Evolutionary conservation across 805 yeast species (phyloP), one percentile per base, ranked within the genome.

Genomic region (Yarrowia sp.): DNA sequence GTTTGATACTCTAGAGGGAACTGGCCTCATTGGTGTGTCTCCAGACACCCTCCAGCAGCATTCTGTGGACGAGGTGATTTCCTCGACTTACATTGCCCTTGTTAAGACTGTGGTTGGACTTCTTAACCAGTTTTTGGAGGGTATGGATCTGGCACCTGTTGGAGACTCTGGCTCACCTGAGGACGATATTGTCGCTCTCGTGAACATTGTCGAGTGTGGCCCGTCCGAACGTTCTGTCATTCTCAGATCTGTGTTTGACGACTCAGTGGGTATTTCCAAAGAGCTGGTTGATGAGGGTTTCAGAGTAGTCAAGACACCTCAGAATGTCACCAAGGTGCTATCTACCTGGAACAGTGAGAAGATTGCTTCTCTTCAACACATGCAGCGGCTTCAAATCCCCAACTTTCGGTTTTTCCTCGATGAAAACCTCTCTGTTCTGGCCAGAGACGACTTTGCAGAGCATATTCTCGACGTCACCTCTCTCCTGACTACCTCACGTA

Each of bases 1-100:
- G 22, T 71, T 70, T 45, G 80, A 77, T 53, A 66, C 71, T 0
- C 76, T 77, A n/a, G 80, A 76, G 33, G 81, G 80, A 22, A 80
- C 80, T 0, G 70, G 77, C 3, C 68, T 78, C 13, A 70, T 78
- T 36, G 80, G 80, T 28, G 71, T 78, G 10, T 75, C 75, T 50
- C 77, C 76, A 2, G 55, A 50, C 11, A 61, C 67, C 8, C 73
- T 71, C 38, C 64, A 70, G 7, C 65, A 68, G 32, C 70, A 73
- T 43, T 67, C 74, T 6, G 50, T 74, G 1, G 71, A 70, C 11
- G 73, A 75, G 65, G 72, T 78, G 35, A 71, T 78, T 32, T 65
- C 69, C 1, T 73, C 78, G 0, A 67, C 78, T 0, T 78, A 77
- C 65, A 67, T 67, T 2, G 67, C 77, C 1, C 71, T 78, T 6